Conservation (phyloP, 768 basidiomycete genomes). For the Suillus alpinus region DNA sequence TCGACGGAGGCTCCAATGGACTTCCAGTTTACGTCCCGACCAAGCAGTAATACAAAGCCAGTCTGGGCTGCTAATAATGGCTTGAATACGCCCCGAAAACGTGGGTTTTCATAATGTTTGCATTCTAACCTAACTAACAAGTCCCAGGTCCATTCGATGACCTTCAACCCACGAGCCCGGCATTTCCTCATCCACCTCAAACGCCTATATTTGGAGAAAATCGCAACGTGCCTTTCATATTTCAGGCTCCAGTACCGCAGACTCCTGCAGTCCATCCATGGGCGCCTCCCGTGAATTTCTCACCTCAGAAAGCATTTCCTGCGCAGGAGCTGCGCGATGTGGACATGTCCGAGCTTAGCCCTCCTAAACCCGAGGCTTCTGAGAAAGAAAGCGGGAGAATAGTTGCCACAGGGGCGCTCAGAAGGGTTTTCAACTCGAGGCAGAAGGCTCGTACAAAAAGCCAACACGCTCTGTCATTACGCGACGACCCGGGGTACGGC, state of each 20-base stretch:
- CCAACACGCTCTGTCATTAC: constrained; percentile 17
- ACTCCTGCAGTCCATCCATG: constrained; percentile 51
- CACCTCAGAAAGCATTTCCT: constrained; percentile 59
- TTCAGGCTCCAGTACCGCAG: constrained; percentile 51
- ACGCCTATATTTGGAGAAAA: constrained; percentile 63
- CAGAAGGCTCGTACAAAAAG: constrained; percentile 42
- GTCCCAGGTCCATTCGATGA: constrained; percentile 42
- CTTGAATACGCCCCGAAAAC: constrained; percentile 61
- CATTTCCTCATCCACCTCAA: constrained; percentile 32
- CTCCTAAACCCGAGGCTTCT: constrained; percentile 44
- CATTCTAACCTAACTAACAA: constrained; percentile 23
- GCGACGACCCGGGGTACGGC: constrained; percentile 34
- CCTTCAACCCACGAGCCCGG: constrained; percentile 35
- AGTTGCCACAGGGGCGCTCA: constrained; percentile 64
- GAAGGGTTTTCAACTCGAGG: constrained; percentile 63
- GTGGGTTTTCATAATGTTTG: constrained; percentile 40
- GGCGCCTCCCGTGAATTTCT: constrained; percentile 62
- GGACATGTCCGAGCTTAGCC: constrained; percentile 74
- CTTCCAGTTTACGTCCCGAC: constrained; percentile 78
- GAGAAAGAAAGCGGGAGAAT: constrained; percentile 41
- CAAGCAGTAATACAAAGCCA: constrained; percentile 47
- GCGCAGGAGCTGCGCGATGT: constrained; percentile 59
- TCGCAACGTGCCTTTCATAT: constrained; percentile 71
- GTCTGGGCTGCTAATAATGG: constrained; percentile 55
- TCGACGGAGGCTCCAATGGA: constrained; percentile 88